Base-by-base conservation (phyloP, 2,329 filamentous ascomycete species). In the Domatiomyces globalis region DNA sequence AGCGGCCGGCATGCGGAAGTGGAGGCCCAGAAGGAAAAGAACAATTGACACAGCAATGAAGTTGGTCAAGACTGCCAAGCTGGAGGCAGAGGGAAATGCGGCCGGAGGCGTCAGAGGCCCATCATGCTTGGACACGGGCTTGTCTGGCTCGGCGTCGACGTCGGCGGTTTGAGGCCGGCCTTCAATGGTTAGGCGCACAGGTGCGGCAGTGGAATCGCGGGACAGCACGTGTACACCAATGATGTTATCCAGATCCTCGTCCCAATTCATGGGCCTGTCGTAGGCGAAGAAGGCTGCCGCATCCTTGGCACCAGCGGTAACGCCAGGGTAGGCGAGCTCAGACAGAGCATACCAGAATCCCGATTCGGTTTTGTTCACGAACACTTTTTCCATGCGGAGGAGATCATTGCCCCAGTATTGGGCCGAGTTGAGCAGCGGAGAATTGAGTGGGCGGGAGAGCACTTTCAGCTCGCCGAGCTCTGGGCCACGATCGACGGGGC, bases 341-440 rank as follows among this genome's bases (percentile, higher is more conserved):
- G 90, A 95, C 69, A 96, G 77, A 29, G 89, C 92, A 66, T 90
- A 98, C 88, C 90, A 96, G 54, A 85, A 85, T 27, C 89, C 90
- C n/a, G 75, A 73, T 51, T 85, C 79, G 1, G 89, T 95, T 59
- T 83, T 84, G 64, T 95, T 95, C 53, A 96, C 76, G 63, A 92
- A 94, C 0, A 95, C 81, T 51, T 79, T 81, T 55, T 77, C 75
- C 56, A 74, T 76, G 29, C 81, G 74, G 45, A 72, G 67, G 20
- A 63, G 66, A 47, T 73, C 67, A 50, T 65, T 55, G 27, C 54
- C 45, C 51, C 54, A 56, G 12, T 51, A 39, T 33, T 57, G 47
- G 17, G 51, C 43, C 36, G 54, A 52, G 4, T 52, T 50, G 6
- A 56, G 47, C 27, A 70, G 59, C 36, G 69, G 66, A 1, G 80